phyloP scores from a whole-genome alignment of 2,329 filamentous ascomycete genomes.

The Blumeria graminis region DNA sequence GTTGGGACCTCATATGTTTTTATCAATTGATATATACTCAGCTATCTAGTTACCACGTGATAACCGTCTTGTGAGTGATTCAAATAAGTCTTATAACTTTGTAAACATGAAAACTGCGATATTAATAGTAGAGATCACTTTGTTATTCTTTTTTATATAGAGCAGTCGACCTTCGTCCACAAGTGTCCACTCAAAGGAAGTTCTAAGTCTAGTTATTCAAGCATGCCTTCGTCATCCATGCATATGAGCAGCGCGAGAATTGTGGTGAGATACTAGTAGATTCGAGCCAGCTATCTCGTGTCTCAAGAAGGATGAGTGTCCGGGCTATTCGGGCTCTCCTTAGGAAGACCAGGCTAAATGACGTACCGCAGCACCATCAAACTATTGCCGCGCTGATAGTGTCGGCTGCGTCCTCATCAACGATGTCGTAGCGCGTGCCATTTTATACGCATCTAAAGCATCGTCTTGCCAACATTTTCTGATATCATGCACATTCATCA shows the following conservation, averaged over 20 bases:
- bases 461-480: background rate
- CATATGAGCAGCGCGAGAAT: background rate
- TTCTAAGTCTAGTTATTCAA: background rate
- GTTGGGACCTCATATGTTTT: background rate
- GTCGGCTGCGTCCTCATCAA: background rate
- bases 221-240: background rate
- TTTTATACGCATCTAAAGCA: background rate
- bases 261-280: background rate
- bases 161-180: background rate
- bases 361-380: background rate
- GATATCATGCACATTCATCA: background rate
- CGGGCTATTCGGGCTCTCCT: background rate
- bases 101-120: background rate
- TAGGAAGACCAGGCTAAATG: background rate
- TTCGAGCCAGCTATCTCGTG: background rate
- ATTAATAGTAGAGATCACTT: background rate
- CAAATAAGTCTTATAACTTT: background rate
- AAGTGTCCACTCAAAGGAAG: background rate
- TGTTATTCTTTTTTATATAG: background rate
- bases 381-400: background rate
- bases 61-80: background rate
- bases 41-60: background rate
- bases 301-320: background rate
- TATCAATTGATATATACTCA: background rate
- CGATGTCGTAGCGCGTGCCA: background rate